phyloP scores from a whole-genome alignment of 345 rosid genomes.

The Rhodamnia argentea region DNA sequence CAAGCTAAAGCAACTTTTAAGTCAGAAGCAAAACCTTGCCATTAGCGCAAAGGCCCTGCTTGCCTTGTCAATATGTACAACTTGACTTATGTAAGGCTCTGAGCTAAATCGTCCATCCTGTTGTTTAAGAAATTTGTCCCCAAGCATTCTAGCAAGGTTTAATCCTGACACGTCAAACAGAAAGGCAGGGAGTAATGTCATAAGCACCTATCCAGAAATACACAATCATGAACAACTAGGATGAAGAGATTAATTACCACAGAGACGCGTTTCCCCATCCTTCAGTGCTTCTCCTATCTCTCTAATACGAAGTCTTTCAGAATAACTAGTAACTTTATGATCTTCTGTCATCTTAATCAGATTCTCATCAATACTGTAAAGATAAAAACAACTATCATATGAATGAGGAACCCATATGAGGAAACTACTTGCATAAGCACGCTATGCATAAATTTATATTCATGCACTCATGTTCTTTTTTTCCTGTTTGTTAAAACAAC shows the following conservation, averaged over 20 bases:
- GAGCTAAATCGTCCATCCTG: conserved; percentile 80
- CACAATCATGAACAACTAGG: not conserved
- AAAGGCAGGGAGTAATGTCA: not conserved
- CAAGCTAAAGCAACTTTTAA: not conserved
- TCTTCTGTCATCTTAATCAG: conserved; percentile 85
- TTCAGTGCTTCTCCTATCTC: conserved; percentile 61
- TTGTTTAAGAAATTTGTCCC: conserved; percentile 89
- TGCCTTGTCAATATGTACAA: conserved; percentile 44
- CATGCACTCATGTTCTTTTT: not conserved
- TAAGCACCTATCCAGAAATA: not conserved
- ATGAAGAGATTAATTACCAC: conserved; percentile 29
- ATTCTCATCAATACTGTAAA: conserved; percentile 61
- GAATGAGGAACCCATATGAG: not conserved
- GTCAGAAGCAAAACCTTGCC: conserved; percentile 55
- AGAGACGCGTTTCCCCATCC: conserved; percentile 71
- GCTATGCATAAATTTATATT: not conserved
- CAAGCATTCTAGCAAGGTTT: conserved; percentile 94
- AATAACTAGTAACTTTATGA: conserved; percentile 62
- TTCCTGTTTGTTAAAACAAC: not conserved
- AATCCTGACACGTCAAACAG: conserved; percentile 32
- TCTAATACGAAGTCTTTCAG: conserved; percentile 61
- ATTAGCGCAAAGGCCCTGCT: conserved; percentile 55
- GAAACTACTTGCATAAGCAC: not conserved
- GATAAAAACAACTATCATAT: not conserved
- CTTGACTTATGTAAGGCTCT: conserved; percentile 75